A percentile compares a stretch with the other conserved stretches of the same genome.
Conservation (phyloP, 2,329 filamentous ascomycete species). For the Fusarium kyushuense region DNA sequence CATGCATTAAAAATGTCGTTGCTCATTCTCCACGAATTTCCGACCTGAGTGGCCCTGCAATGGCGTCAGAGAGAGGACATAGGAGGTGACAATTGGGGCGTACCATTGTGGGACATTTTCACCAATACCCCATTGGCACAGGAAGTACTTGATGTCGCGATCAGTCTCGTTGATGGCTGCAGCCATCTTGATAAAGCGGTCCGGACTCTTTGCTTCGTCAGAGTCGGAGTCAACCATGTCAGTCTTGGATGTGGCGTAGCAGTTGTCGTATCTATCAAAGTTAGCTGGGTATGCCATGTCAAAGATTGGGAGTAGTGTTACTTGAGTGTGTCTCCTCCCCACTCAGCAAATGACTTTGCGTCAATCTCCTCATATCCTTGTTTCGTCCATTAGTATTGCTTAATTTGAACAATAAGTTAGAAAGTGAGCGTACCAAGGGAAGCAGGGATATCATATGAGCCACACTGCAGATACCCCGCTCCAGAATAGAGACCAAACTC, state of each 20-base stretch:
- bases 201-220: conserved; percentile 54
- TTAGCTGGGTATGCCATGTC: rapidly evolving
- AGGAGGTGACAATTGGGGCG: rapidly evolving
- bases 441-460: conserved; percentile 57
- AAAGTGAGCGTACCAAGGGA: conserved; percentile 51
- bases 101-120: conserved; percentile 60
- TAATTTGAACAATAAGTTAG: too few species aligned
- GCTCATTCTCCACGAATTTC: conserved; percentile 64
- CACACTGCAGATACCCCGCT: conserved; percentile 59
- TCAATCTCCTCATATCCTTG: conserved; percentile 58
- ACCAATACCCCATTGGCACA: conserved; percentile 67
- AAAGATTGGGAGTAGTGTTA: conserved; percentile 58
- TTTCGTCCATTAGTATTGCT: not conserved
- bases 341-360: conserved; percentile 56
- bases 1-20: conserved; percentile 66
- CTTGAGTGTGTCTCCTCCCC: conserved; percentile 65
- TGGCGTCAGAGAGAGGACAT: not conserved
- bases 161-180: conserved; percentile 54
- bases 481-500: conserved; percentile 69
- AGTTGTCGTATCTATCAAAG: conserved; percentile 59
- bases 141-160: conserved; percentile 61
- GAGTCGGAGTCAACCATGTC: conserved; percentile 58
- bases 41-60: conserved; percentile 56
- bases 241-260: conserved; percentile 58
- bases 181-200: conserved; percentile 62